These are phyloP conservation scores for Ogataea degrootiae DNA, from an alignment of 805 yeast species.

Conservation along the genomic window DNA sequence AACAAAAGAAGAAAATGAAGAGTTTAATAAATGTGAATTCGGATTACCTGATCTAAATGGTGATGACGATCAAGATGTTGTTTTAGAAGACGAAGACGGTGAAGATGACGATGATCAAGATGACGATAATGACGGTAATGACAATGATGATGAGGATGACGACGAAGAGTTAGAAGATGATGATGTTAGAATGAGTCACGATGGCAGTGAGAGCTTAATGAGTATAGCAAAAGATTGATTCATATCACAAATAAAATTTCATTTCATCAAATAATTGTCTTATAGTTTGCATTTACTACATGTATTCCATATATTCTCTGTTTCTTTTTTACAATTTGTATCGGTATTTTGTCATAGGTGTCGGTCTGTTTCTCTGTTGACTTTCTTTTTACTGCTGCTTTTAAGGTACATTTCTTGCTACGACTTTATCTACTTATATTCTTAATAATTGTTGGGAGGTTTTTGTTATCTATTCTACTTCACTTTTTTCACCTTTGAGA, in stretches of 20 bases:
- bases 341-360: too few species aligned
- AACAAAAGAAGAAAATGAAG: conserved; percentile 54
- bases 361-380: too few species aligned
- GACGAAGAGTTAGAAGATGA: conserved; percentile 2
- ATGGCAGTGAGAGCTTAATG: conserved; percentile 31
- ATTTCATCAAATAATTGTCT: neutral
- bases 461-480: too few species aligned
- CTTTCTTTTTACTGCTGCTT: too few species aligned
- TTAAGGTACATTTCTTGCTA: too few species aligned
- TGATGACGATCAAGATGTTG: conserved; percentile 18
- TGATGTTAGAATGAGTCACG: conserved; percentile 19
- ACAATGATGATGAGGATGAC: conserved; percentile 10
- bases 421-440: too few species aligned
- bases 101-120: conserved; percentile 14
- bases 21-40: conserved; percentile 61
- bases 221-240: conserved; percentile 24
- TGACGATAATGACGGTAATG: conserved; percentile 14
- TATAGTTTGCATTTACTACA: neutral
- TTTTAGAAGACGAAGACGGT: conserved; percentile 16
- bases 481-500: too few species aligned
- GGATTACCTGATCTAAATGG: conserved; percentile 38
- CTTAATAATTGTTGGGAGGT: too few species aligned
- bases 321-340: neutral
- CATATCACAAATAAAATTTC: neutral
- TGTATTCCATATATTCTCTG: neutral